Percentiles rank a stretch among this genome's conserved stretches.
phyloP scores from a whole-genome alignment of 495 filamentous ascomycete species.

The Tirmania nivea region DNA sequence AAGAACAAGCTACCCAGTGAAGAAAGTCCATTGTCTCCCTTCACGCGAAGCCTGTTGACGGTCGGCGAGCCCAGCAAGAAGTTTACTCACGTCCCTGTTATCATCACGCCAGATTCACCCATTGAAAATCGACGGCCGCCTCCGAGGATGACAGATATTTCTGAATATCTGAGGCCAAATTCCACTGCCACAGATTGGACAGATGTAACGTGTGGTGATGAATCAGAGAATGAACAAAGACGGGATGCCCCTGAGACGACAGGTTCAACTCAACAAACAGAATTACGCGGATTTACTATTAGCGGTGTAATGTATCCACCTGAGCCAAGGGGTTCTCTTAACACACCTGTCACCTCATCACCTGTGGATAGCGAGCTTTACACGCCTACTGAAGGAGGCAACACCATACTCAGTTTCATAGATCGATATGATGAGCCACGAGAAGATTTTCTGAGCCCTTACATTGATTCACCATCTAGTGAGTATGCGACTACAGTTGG shows the following conservation, averaged over 20 bases:
- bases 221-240: not conserved
- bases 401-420: conserved; percentile 16
- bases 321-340: not conserved
- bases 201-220: not conserved
- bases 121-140: not conserved
- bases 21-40: conserved; percentile 9
- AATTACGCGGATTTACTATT: not conserved
- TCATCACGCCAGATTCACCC: conserved; percentile 13
- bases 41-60: conserved; percentile 9
- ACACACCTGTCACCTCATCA: not conserved
- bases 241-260: not conserved
- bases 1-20: not conserved
- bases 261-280: not conserved
- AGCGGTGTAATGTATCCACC: not conserved
- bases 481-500: conserved; percentile 7
- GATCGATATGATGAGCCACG: conserved; percentile 18
- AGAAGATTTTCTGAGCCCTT: conserved; percentile 16
- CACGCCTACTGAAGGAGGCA: conserved; percentile 5
- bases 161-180: conserved; percentile 12
- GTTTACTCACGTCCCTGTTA: conserved; percentile 11
- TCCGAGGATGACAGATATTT: conserved; percentile 9
- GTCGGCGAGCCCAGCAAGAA: conserved; percentile 5
- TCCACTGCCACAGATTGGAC: conserved; percentile 11
- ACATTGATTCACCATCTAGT: conserved; percentile 10
- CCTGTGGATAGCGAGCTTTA: not conserved